Evolutionary conservation across 2,329 filamentous ascomycete genomes (phyloP).

Genomic region (Leptographium flavum): DNA sequence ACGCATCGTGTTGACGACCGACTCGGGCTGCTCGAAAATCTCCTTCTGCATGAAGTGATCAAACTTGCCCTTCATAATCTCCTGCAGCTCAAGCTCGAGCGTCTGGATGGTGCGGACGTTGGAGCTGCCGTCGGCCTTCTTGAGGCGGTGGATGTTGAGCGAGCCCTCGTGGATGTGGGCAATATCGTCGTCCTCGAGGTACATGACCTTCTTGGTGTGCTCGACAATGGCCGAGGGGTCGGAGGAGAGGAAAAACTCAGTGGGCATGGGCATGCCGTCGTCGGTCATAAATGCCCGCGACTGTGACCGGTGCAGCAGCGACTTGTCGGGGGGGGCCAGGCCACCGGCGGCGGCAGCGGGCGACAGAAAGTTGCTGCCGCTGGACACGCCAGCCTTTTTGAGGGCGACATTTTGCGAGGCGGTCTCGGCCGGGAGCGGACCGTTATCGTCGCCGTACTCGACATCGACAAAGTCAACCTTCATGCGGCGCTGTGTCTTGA

Average conservation of each 20-base stretch:
- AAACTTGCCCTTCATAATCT: slow-evolving; percentile 99
- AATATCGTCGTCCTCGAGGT: slow-evolving; percentile 98
- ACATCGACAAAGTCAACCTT: slow-evolving; percentile 99
- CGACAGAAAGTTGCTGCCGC: slow-evolving; percentile 49
- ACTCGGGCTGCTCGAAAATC: slow-evolving; percentile 99
- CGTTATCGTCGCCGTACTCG: slow-evolving; percentile 81
- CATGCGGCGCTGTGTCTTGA: slow-evolving; percentile 96
- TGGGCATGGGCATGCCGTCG: slow-evolving; percentile 92
- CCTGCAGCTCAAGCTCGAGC: slow-evolving; percentile 94
- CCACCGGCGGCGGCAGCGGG: slow-evolving; percentile 27
- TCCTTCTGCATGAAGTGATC: slow-evolving; percentile 99
- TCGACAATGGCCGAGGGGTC: slow-evolving; percentile 97
- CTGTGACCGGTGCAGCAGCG: slow-evolving; percentile 92
- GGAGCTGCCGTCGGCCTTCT: slow-evolving; percentile 91
- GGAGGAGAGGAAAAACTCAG: slow-evolving; percentile 98
- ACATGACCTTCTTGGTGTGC: slow-evolving; percentile 99
- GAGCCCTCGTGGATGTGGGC: slow-evolving; percentile 98
- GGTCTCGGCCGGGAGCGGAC: slow-evolving; percentile 75
- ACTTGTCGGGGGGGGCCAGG: slow-evolving; percentile 88
- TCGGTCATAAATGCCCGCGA: slow-evolving; percentile 98
- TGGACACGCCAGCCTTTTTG: slow-evolving; percentile 81
- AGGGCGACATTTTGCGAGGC: slow-evolving; percentile 93
- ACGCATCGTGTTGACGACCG: slow-evolving; percentile 99
- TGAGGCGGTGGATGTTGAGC: slow-evolving; percentile 95
- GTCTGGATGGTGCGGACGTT: slow-evolving; percentile 98